Evolutionary conservation across 352 stramenopile species (phyloP), one percentile per base, ranked within the genome.

Genomic region (Achlya hypogyna): DNA sequence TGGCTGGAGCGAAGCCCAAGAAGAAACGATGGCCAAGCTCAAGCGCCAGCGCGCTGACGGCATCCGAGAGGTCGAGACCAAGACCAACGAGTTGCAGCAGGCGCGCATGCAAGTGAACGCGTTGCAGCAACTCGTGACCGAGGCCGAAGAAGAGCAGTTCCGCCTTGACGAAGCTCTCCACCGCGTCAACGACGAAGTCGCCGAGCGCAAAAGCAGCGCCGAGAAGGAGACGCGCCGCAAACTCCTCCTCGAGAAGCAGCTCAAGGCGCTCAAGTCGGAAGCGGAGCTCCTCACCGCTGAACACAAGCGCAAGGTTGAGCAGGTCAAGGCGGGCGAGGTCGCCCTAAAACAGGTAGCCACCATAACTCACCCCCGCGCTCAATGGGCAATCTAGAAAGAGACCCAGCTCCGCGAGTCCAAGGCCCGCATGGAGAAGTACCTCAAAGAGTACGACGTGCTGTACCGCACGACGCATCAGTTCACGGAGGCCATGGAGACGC

Each of bases 371-470:
- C 16, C 20, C 1, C 18, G 51, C n/a, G 25, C 22, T 8, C 14
- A 65, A n/a, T 6, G 34, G 31, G 69, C 72, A 40, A 70, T 72
- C 43, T 78, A 77, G 43, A 91, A 92, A 53, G 88, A 96, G 63
- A 65, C 86, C 0, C 51, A 79, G 27, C 77, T 95, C 71, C 78
- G 82, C 29, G 81, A 91, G 35, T 86, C 81, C 43, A 95, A 95
- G 72, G 75, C 86, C 6, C 90, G 91, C 47, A 94, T 96, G 82
- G 83, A 96, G 29, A 89, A 88, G 53, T 93, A 95, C 60, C 69
- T 94, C 22, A 88, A 86, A 34, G 79, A 96, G 56, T 95, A 96
- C 59, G 86, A 96, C 59, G 75, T 71, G 9, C 75, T 96, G 1
- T 95, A 92, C 53, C 76, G 82, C 32, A 89, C 82, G 43, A 91